phyloP scores from a whole-genome alignment of 2,329 filamentous ascomycete genomes.

The Colletotrichum tanaceti region DNA sequence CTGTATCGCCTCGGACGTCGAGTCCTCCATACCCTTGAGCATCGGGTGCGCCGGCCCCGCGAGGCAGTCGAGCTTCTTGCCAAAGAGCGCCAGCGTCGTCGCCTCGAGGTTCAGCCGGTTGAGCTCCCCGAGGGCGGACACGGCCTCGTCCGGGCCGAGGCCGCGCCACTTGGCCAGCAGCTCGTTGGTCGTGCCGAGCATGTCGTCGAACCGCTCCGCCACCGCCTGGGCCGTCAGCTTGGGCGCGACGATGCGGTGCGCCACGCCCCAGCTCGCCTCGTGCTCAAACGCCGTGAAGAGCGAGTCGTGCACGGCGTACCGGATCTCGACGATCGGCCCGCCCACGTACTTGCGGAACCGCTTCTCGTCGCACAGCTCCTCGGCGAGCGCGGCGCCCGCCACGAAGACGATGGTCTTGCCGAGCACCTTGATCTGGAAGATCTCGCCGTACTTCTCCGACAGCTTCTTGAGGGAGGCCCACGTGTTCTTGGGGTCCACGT shows the following conservation, averaged over 20 bases:
- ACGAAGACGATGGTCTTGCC: conserved; percentile 55
- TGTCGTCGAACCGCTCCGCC: conserved; percentile 56
- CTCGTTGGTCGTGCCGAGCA: conserved; percentile 62
- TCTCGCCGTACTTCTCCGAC: conserved; percentile 52
- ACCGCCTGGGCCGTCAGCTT: conserved; percentile 52
- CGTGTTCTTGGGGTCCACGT: conserved; percentile 51
- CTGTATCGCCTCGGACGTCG: conserved; percentile 67
- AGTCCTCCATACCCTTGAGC: conserved; percentile 64
- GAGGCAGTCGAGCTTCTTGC: conserved; percentile 61
- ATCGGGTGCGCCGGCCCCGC: conserved; percentile 59
- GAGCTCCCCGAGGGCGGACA: conserved; percentile 62
- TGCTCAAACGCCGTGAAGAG: conserved; percentile 65
- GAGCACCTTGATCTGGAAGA: conserved; percentile 53
- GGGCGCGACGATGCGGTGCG: conserved; percentile 65
- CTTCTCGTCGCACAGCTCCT: conserved; percentile 62
- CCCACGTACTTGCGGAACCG: conserved; percentile 66
- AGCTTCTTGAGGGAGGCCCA: conserved; percentile 53
- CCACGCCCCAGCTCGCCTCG: conserved; percentile 62
- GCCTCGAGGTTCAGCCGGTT: conserved; percentile 66
- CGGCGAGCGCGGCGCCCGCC: conserved; percentile 54
- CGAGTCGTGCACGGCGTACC: conserved; percentile 60
- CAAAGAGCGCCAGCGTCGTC: conserved; percentile 62
- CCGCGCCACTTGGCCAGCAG: conserved; percentile 62
- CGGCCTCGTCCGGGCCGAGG: conserved; percentile 50
- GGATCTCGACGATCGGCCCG: conserved; percentile 64